phyloP scores from a whole-genome alignment of 352 stramenopile genomes.

The Phytophthora palmivora region DNA sequence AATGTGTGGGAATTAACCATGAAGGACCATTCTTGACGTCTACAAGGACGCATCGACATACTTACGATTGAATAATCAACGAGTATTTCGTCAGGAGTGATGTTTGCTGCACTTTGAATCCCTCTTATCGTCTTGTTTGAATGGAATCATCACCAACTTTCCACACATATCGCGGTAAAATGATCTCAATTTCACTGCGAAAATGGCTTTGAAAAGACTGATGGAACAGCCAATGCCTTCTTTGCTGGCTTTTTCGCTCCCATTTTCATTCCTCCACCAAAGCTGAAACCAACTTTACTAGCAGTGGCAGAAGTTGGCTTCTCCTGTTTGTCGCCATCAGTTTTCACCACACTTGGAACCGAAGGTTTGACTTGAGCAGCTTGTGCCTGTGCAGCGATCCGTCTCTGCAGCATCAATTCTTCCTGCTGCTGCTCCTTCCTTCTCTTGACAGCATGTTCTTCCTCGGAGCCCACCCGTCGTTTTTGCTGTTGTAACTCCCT shows the following conservation, averaged over 20 bases:
- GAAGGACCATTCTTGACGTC: too few relatives aligned
- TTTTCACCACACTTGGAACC: neutral
- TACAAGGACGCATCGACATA: too few relatives aligned
- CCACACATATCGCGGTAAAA: too few relatives aligned
- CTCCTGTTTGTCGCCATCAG: neutral
- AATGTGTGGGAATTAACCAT: too few relatives aligned
- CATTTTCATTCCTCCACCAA: slow-evolving; percentile 36
- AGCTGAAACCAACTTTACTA: slow-evolving; percentile 41
- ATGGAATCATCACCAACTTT: too few relatives aligned
- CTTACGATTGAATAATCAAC: too few relatives aligned
- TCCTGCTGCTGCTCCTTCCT: slow-evolving; percentile 51
- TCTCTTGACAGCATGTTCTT: slow-evolving; percentile 38
- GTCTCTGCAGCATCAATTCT: slow-evolving; percentile 41
- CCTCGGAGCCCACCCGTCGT: slow-evolving; percentile 7
- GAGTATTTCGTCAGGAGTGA: too few relatives aligned
- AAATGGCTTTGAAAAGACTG: slow-evolving; percentile 22
- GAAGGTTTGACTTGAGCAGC: neutral
- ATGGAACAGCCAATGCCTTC: slow-evolving; percentile 14
- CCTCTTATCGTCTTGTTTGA: too few relatives aligned
- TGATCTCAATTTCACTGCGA: slow-evolving; percentile 1
- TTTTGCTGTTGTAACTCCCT: slow-evolving; percentile 47
- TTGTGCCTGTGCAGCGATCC: slow-evolving; percentile 38
- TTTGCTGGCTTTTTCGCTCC: slow-evolving; percentile 36
- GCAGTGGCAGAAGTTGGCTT: neutral
- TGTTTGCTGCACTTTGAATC: too few relatives aligned